phyloP scores from a whole-genome alignment of 202 grass and related monocot species.

The Elaeis oleifera region DNA sequence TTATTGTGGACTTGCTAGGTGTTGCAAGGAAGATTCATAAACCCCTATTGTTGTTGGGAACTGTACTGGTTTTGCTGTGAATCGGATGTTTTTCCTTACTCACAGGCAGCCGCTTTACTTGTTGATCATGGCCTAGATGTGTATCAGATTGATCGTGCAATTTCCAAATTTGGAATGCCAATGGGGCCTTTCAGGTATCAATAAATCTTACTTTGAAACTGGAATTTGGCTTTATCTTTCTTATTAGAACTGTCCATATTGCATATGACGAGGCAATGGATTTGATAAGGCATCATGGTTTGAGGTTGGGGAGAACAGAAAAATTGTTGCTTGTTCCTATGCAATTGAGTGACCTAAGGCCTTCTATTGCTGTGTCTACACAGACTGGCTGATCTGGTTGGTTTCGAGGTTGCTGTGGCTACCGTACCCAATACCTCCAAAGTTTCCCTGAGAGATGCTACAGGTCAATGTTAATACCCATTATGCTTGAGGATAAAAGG shows the following conservation, averaged over 20 bases:
- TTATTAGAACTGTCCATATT: no score
- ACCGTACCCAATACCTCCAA: slow-evolving; percentile 78
- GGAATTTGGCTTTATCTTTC: no score
- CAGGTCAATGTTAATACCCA: slow-evolving; percentile 76
- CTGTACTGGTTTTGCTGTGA: slow-evolving; percentile 75
- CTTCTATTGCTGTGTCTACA: background rate
- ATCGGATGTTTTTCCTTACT: slow-evolving; percentile 89
- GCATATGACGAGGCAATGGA: no score
- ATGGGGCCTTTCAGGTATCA: slow-evolving; percentile 91
- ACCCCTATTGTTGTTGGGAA: slow-evolving; percentile 79
- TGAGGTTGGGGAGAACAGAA: no score
- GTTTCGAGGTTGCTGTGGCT: slow-evolving; percentile 72
- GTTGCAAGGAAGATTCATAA: slow-evolving; percentile 74
- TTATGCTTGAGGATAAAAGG: slow-evolving; percentile 88
- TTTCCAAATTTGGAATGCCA: slow-evolving; percentile 87
- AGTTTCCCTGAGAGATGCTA: slow-evolving; percentile 78
- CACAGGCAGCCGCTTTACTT: slow-evolving; percentile 58
- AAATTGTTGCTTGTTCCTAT: no score
- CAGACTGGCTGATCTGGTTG: slow-evolving; percentile 82
- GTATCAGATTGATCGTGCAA: slow-evolving; percentile 65
- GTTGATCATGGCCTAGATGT: slow-evolving; percentile 75
- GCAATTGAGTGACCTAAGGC: background rate
- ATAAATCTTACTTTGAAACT: no score
- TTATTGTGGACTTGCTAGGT: slow-evolving; percentile 70
- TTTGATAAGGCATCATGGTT: no score